Conservation (phyloP, 208 protist genomes). For the Trypanosoma cruzi region DNA sequence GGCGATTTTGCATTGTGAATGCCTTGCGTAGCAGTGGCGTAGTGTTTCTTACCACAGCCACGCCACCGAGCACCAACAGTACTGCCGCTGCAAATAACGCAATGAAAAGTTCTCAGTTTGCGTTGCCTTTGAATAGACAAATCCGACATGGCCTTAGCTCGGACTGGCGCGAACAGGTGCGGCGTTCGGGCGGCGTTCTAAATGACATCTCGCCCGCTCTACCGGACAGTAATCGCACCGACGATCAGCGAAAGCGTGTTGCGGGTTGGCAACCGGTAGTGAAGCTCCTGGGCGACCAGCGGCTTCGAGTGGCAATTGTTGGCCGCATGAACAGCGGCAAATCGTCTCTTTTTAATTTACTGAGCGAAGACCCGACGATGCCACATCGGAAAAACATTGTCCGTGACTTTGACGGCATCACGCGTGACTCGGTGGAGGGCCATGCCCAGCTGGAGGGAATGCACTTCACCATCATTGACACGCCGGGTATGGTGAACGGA, state of each 20-base stretch:
- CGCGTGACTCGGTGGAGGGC: constrained; percentile 86
- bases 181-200: constrained; percentile 50
- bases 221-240: constrained; percentile 53
- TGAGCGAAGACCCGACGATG: constrained; percentile 70
- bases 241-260: constrained; percentile 72
- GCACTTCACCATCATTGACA: constrained; percentile 92
- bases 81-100: not conserved
- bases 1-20: not conserved
- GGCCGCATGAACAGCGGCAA: constrained; percentile 92
- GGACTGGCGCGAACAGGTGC: constrained; percentile 67
- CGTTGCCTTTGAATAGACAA: constrained; percentile 41
- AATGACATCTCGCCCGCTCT: constrained; percentile 84
- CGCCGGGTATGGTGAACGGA: constrained; percentile 80
- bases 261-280: constrained; percentile 85
- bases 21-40: constrained; percentile 22
- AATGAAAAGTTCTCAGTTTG: constrained; percentile 3
- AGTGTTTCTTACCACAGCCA: not conserved
- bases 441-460: constrained; percentile 65
- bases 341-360: constrained; percentile 90
- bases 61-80: not conserved
- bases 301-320: constrained; percentile 85
- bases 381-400: constrained; percentile 65
- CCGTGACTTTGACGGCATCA: constrained; percentile 89
- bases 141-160: constrained; percentile 52
- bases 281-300: constrained; percentile 76